Evolutionary conservation across 2,329 filamentous ascomycete species (phyloP), one percentile per base, ranked within the genome.

Genomic region (Ploettnerulaceae sp.): DNA sequence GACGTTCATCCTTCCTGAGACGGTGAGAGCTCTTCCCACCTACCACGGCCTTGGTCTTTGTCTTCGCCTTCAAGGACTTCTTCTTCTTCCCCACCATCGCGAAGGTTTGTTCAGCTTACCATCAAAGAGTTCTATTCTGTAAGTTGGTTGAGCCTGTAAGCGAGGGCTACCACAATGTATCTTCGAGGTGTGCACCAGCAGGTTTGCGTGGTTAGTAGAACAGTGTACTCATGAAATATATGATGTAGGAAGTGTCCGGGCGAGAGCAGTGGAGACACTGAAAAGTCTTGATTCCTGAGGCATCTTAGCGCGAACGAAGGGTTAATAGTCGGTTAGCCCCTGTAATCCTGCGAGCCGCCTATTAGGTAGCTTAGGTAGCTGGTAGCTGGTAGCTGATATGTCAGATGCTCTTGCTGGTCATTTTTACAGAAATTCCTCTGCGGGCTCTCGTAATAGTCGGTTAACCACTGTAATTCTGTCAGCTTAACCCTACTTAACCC

Each of bases 61-160:
- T 26, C 31, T 44, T 32, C 35, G 29, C 40, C 15, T 45, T 42
- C 21, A 28, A 8, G 12, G 42, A 44, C 36, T 54, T 57, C 41
- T 56, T 57, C 39, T 47, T 53, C 26, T 52, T 56, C 9, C 41
- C 50, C 47, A 48, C 46, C 49, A 47, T 49, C 29, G 32, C 22
- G 32, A 28, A 5, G 37, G 25, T 17, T n/a, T 21, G 25, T 40
- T 40, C 25, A 40, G 17, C 25, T 29, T 44, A 44, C 41, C 41
- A 44, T 29, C 14, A 8, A 34, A 41, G 18, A 33, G 21, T 28
- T 38, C 39, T 38, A 42, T 22, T 31, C 18, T 54, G 51, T 52
- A 50, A 18, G 36, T 60, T 56, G 58, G 53, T 58, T n/a, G n/a
- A n/a, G 45, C 34, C 37, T 42, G 44, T 44, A 42, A 42, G 44